Base-by-base conservation (phyloP, 2,329 filamentous ascomycete genomes). In the Penicillium sp. region DNA sequence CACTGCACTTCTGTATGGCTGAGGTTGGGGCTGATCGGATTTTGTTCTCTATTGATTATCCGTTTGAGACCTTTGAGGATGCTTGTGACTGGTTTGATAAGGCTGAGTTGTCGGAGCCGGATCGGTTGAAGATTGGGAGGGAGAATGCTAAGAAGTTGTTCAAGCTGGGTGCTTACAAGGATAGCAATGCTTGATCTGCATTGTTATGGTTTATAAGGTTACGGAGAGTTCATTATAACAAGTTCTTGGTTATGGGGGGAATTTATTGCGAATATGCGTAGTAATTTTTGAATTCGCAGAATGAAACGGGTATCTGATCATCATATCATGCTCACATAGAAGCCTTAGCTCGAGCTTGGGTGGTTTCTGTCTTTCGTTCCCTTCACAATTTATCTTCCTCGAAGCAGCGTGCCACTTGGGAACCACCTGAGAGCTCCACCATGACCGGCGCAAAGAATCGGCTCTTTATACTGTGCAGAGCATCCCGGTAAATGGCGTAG, bases 81-180 rank as follows among this genome's bases (percentile, higher is more conserved):
- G 74, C 62, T 2, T 79, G 77, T 61, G 73, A 65, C 3, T 78
- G 76, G 75, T 77, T 75, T 62, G 77, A 78, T 63, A 59, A 63
- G 12, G 65, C 68, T 12, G 73, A 76, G 62, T 66, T 77, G 64
- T 73, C 72, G 25, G 65, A 68, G 7, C 62, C 60, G 1, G 74
- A 72, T 57, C 66, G 69, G 40, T 61, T 67, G 58, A 76, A 76
- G 66, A 78, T 80, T 65, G 77, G 77, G 4, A 67, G 75, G 56
- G 76, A 78, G 52, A 79, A 80, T 66, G 76, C 77, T 42, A 78
- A 76, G 71, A 71, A 60, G 50, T 49, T 80, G 53, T 77, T 79
- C 33, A 65, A 75, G 57, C 49, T 74, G 51, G 67, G 64, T 29
- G 31, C 54, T 26, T 73, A 71, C 52, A 69, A 71, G 61, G 71